Evolutionary conservation across 441 rosid species (phyloP), one percentile per base, ranked within the genome.

Genomic region (Francoa sonchifolia): DNA sequence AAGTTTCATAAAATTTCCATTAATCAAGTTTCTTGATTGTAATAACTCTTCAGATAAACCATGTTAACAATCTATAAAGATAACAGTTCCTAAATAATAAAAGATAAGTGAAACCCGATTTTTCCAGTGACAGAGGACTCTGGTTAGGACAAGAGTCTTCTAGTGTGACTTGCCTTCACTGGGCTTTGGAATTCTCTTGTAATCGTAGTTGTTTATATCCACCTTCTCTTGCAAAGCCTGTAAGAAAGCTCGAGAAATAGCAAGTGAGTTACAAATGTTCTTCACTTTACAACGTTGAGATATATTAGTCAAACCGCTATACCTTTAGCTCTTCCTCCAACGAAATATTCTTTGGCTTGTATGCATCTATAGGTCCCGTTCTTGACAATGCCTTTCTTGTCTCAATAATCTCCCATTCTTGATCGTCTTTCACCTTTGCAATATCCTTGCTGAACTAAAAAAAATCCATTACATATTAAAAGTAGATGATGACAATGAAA

Each of bases 401-500:
- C 74, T 89, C 89, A 5, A 69, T 74, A 17, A 90, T 76, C 48
- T 90, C 82, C 95, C 96, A 90, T 69, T 82, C 95, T 42, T 72
- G 72, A 19, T 80, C 93, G 20, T 86, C 93, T 64, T 73, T 77
- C 57, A 82, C 89, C 67, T 77, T 82, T 15, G 82, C 73, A 7
- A 82, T 77, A 59, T 85, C 93, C 80, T 82, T 82, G 70, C 94
- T 85, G 83, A 57, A 61, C 61, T 32, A 67, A 49, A 49, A 61
- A 55, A 38, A 13, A n/a, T 33, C 39, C 20, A 37, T 10, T 20
- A 52, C 28, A 16, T 45, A 29, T 60, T 40, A 62, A 55, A 54
- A 30, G 15, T 17, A 15, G 21, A 53, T 15, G n/a, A n/a, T 7
- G 26, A 12, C 14, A 32, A n/a, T n/a, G n/a, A n/a, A n/a, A n/a